Evolutionary conservation across 139 green algal genomes (phyloP), one percentile per base, ranked within the genome.

Genomic region (Picochlorum sp.): DNA sequence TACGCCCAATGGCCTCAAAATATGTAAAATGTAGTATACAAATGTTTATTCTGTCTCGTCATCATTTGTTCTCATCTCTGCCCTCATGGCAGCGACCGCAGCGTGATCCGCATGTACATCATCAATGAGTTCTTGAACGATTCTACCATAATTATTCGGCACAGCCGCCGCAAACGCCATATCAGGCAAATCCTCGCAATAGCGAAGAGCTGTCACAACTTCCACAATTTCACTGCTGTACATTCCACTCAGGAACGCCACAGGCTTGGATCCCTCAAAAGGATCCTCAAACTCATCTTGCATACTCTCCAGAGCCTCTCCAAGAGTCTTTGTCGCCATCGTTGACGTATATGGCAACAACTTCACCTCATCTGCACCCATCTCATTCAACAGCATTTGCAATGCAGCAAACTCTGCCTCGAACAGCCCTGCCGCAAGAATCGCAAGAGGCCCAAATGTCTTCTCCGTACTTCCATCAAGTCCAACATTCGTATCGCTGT

Each of bases 1-100:
- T 85, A 81, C 10, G 78, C 49, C 15, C 26, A 49, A 34, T 74
- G 66, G 66, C 61, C 61, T 14, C 41, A 21, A 54, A 9, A 20
- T 20, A 26, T 54, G n/a, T 7, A 20, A 54, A 52, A 26, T 54
- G 6, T 54, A 21, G n/a, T 20, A 26, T 54, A 54, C n/a, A 54
- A 26, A 9, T 54, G n/a, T 26, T 54, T 54, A 26, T 26, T 54
- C 16, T 21, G 47, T 54, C 47, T 54, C n/a, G 47, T 54, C n/a
- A 20, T 26, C 4, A 26, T 54, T 26, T 54, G 47, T 54, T 26
- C 6, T 24, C n/a, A 54, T 26, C n/a, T 54, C n/a, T 54, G 61
- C 38, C n/a, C 21, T 62, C 45, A 52, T 37, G 18, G 15, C 21
- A 44, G 21, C 21, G 16, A 69, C n/a, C 24, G n/a, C 62, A 6